Base-by-base conservation (phyloP, 129 eudicot genomes). In the Ambrosia artemisiifolia region DNA sequence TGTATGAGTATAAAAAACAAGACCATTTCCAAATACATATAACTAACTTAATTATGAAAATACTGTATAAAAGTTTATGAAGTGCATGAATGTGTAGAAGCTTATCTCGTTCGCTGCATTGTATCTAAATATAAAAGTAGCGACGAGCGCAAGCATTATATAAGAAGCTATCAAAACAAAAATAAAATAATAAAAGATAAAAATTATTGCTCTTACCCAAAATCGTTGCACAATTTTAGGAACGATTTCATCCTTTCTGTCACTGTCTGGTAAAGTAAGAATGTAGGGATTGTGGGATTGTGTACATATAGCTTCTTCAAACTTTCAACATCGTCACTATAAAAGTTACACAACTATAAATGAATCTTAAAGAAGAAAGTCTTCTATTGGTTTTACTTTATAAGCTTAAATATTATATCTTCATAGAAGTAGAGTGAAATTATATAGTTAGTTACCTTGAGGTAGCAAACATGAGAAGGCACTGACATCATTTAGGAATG, bases 51-150 rank as follows among this genome's bases (percentile, higher is more conserved):
- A 65, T 8, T 16, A 46, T 28, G 56, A 11, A 67, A 14, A 50
- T 85, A 94, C 99, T 80, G 97, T 95, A 63, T 90, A 77, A 78
- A 95, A 96, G 68, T 95, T n/a, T n/a, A n/a, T n/a, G n/a, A n/a
- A 95, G 85, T 36, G 96, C 97, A 50, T 88, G 90, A 76, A 91
- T 83, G 73, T 88, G 74, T 16, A 95, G 81, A 80, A 88, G 83
- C 80, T 95, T 95, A 79, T 95, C 99, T 24, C 90, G 91, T 16
- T 89, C 72, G 68, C 86, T 62, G 83, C 99, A 95, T 35, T 90
- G 82, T 62, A 95, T 86, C 99, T 90, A 69, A 16, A 75, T 65
- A 76, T 51, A 63, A 78, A 47, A 18, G 48, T 70, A 47, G 28
- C 32, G 8, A 79, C 5, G 8, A 33, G 42, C 62, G 67, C 47